Base-by-base conservation (phyloP, 2,329 filamentous ascomycete species). In the Fusarium sp. region DNA sequence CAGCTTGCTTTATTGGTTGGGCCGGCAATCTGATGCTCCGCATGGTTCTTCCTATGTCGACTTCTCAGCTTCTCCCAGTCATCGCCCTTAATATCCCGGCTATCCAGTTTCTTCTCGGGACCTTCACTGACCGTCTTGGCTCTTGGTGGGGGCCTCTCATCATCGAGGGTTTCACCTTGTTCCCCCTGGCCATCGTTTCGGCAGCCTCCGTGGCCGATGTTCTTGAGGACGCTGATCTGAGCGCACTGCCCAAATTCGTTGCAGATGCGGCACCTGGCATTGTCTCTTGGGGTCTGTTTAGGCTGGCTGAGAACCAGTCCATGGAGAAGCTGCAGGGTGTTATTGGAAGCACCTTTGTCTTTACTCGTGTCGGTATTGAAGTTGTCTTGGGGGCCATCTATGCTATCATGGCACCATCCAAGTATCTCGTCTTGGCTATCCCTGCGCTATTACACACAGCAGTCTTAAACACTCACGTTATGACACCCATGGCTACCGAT, bases 51-150 rank as follows among this genome's bases (percentile, higher is more conserved):
- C 83, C 86, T 79, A 42, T 88, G 79, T 81, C 86, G 80, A 81
- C 88, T 65, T 77, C 84, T 78, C 76, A 86, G 59, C 83, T 92
- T 70, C 85, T 96, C 11, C 93, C 95, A 8, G 83, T 97, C 14
- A 83, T 96, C 47, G 93, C 94, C 9, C 88, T 93, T 68, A 95
- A 91, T 84, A 89, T 93, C 30, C 95, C 95, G 2, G 85, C 89
- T 14, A 82, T 92, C 22, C 94, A 98, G 80, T 92, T 89, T 79
- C 87, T 91, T 51, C 82, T 96, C n/a, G 92, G 92, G 79, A 84
- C 87, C 62, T 85, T 89, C 79, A 97, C 93, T 82, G 86, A 85
- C 9, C 77, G 83, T 14, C 83, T 98, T 26, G 93, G 93, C 2
- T 90, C 91, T 22, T 84, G 87, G 13, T 89, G 89, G 79, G 96